Conservation (phyloP, 1,284 basidiomycete species). For the Ganoderma resinaceum region DNA sequence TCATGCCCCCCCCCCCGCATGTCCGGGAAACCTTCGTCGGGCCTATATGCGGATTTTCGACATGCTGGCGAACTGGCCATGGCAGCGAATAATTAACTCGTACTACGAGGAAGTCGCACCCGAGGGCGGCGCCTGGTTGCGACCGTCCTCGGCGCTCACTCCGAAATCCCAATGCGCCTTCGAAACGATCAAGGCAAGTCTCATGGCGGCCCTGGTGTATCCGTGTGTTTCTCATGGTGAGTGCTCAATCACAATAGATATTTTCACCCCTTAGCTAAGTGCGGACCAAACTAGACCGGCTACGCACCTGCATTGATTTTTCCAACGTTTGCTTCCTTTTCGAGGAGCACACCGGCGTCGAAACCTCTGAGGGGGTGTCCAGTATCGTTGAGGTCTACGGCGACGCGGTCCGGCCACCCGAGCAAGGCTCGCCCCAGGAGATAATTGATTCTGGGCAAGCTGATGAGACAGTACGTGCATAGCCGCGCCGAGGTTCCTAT, state of each 20-base stretch:
- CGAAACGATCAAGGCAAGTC: slow-evolving; percentile 43
- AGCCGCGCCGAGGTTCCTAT: no score
- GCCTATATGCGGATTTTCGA: not conserved
- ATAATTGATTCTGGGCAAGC: not conserved
- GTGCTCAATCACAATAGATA: slow-evolving; percentile 25
- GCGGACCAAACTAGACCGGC: not conserved
- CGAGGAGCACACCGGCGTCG: slow-evolving; percentile 50
- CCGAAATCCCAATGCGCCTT: slow-evolving; percentile 40
- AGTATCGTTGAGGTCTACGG: slow-evolving; percentile 33
- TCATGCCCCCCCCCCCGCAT: no score
- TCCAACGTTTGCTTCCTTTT: slow-evolving; percentile 51
- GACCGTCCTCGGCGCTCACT: slow-evolving; percentile 39
- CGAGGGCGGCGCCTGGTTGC: slow-evolving; percentile 42
- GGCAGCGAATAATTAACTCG: slow-evolving; percentile 19
- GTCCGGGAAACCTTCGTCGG: no score
- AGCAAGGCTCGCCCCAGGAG: not conserved
- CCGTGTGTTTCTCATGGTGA: not conserved
- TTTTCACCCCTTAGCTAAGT: no score
- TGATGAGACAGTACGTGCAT: not conserved
- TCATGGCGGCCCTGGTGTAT: slow-evolving; percentile 37
- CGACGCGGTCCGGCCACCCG: not conserved
- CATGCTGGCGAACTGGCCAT: not conserved
- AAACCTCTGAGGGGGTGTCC: slow-evolving; percentile 33
- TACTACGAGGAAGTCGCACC: slow-evolving; percentile 35
- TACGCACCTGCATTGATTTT: slow-evolving; percentile 45